Percentiles rank a stretch among this genome's conserved stretches.
Conservation (phyloP, 768 basidiomycete species). For the Sutorius australiensis region DNA sequence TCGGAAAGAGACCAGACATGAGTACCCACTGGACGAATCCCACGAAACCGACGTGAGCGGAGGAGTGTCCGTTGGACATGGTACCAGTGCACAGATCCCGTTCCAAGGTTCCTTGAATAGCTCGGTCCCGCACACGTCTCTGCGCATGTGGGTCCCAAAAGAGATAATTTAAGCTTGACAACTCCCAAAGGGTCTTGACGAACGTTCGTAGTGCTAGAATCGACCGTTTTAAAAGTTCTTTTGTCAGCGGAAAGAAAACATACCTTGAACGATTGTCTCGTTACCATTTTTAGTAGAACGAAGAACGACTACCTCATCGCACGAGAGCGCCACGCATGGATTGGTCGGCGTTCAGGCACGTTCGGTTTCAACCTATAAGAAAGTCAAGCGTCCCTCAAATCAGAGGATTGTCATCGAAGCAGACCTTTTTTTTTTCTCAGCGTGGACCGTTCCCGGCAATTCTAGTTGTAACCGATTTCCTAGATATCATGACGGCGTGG, state of each 20-base stretch:
- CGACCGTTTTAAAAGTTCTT: background rate
- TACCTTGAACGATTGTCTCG: background rate
- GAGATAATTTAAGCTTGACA: background rate
- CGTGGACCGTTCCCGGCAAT: background rate
- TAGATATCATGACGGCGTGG: background rate
- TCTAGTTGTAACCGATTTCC: background rate
- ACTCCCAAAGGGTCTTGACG: background rate
- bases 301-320: background rate
- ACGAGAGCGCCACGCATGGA: background rate
- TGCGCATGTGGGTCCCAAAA: background rate
- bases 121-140: conserved; percentile 2
- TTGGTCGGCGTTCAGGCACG: background rate
- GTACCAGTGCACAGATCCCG: background rate
- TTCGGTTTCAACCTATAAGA: background rate
- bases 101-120: background rate
- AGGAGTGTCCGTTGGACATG: background rate
- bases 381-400: background rate
- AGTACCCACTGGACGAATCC: background rate
- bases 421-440: background rate
- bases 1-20: background rate
- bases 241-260: background rate
- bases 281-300: background rate
- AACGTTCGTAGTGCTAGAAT: background rate
- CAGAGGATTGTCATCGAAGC: background rate
- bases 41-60: background rate